These are phyloP conservation scores for Simmondsia chinensis DNA, from an alignment of 148 eudicot species.

Conservation along the genomic window DNA sequence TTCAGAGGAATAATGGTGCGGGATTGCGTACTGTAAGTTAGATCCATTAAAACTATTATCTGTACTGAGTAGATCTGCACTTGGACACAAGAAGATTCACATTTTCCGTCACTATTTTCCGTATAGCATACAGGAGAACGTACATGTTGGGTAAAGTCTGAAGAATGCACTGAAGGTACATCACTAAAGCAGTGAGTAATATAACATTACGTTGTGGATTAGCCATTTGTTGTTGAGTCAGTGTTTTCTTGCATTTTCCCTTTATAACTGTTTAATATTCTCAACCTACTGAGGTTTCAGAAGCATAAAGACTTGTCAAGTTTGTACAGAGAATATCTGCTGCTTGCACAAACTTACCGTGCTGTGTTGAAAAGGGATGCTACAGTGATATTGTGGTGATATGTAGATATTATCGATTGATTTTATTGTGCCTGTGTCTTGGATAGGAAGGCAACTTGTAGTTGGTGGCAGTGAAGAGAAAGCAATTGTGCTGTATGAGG, in stretches of 20 bases:
- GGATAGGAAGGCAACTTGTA: constrained; percentile 44
- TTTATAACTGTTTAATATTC: too few relatives aligned
- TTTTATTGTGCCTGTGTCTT: constrained; percentile 6
- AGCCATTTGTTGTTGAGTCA: neutral
- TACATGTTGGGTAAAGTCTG: constrained; percentile 33
- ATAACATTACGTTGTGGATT: neutral
- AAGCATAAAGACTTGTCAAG: too few relatives aligned
- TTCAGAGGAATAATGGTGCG: constrained; percentile 45
- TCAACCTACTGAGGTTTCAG: too few relatives aligned
- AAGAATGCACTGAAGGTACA: constrained; percentile 56
- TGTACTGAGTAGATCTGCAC: neutral
- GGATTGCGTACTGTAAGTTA: constrained; percentile 39
- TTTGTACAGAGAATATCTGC: too few relatives aligned
- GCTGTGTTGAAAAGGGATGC: too few relatives aligned
- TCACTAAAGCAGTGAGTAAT: neutral
- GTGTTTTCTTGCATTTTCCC: neutral
- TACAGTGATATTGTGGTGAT: too few relatives aligned
- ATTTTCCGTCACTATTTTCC: neutral
- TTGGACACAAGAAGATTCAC: neutral
- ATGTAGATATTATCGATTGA: neutral
- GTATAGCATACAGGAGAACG: constrained; percentile 43
- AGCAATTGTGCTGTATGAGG: constrained; percentile 93
- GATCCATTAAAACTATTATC: neutral
- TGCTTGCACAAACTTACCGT: too few relatives aligned
- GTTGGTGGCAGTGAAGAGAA: constrained; percentile 47